Base-by-base conservation (phyloP, 768 basidiomycete genomes). In the Leccinum rimulosum region DNA sequence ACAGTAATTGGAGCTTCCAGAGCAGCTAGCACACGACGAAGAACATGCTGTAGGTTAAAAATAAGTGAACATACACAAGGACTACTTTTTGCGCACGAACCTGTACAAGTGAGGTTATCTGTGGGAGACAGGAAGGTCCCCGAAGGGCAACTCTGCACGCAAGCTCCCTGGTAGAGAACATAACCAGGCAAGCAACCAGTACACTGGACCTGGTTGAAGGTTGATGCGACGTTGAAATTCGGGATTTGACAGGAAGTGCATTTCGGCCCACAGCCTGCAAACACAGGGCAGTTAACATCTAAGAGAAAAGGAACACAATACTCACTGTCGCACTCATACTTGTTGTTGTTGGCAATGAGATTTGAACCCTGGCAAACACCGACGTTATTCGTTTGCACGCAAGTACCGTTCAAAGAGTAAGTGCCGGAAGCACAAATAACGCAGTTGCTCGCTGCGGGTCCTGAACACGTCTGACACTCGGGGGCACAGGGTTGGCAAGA, bases 261-360 rank as follows among this genome's bases (percentile, higher is more conserved):
- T 70, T 89, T 89, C 2, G 88, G 77, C 8, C 92, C 92, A 69
- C 94, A 94, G 56, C 82, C 91, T 94, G 63, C 6, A 38, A 48
- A 30, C 47, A n/a, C 40, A 0, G 6, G 36, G 22, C 45, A 57
- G 43, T 25, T 38, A 19, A 60, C 25, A 55, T 56, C n/a, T 15
- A 17, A 52, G 22, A 17, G 15, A 10, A 19, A 50, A n/a, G 45
- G 51, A 45, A 38, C 6, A 56, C 50, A 53, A 36, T 28, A 54
- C 40, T 72, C 66, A 93, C 92, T 82, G 67, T 95, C 91, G 68
- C 93, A 95, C 65, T 86, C 84, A n/a, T 81, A 76, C 74, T 93
- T 95, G 69, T 82, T 80, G 64, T 91, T 92, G 64, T 96, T 89
- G 22, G 85, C 91, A 36, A 95, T 82, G 61, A 90, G 75, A 50